Conservation (phyloP, 148 eudicot genomes). For the Rhododendron griersonianum region DNA sequence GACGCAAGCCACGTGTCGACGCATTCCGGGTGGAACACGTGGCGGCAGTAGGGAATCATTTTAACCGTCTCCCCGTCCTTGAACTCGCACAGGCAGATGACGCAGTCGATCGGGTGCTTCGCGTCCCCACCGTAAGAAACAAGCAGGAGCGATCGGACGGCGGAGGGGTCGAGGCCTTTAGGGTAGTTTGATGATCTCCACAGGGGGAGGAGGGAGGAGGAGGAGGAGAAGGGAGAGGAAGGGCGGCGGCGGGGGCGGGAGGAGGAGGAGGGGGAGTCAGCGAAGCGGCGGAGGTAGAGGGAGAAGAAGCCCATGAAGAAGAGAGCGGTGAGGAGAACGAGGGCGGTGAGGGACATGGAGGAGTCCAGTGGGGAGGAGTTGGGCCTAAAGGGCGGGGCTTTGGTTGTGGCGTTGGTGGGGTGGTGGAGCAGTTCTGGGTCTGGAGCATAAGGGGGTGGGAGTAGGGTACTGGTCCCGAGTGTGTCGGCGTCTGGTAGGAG, state of each 20-base stretch:
- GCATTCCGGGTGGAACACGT: slow-evolving; percentile 47
- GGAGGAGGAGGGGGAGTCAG: slow-evolving; percentile 20
- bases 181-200: background rate
- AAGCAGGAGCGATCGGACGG: slow-evolving; percentile 38
- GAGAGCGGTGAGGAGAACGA: slow-evolving; percentile 55
- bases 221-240: background rate
- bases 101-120: slow-evolving; percentile 44
- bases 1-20: slow-evolving; percentile 65
- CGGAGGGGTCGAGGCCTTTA: slow-evolving; percentile 23
- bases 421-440: background rate
- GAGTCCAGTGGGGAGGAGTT: slow-evolving; percentile 41
- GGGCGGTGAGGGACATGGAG: slow-evolving; percentile 49
- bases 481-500: slow-evolving; percentile 9
- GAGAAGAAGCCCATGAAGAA: slow-evolving; percentile 77
- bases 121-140: slow-evolving; percentile 34
- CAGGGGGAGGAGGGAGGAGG: background rate
- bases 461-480: background rate
- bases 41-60: slow-evolving; percentile 50
- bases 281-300: slow-evolving; percentile 55
- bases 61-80: slow-evolving; percentile 41
- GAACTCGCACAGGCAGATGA: slow-evolving; percentile 47
- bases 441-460: background rate
- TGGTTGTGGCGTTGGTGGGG: background rate
- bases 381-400: slow-evolving; percentile 7
- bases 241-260: background rate